Evolutionary conservation across 345 rosid species (phyloP).

Genomic region (Erysimum cheiranthoides): DNA sequence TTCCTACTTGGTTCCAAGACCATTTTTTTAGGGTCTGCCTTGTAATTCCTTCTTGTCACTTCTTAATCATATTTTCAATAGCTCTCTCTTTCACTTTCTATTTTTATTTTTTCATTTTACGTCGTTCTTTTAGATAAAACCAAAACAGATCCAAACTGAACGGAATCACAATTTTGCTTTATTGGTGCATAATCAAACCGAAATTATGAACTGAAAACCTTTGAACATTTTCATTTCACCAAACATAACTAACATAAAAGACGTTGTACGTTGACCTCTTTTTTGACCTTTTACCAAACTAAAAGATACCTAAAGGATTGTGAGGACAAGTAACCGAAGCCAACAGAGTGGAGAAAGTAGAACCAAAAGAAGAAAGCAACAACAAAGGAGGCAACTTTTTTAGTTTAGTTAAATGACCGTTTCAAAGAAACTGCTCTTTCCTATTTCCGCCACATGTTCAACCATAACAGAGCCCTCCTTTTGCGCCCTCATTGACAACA

Average conservation of each 20-base stretch:
- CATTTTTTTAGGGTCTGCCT: too few relatives aligned
- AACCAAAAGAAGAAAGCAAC: slow-evolving; percentile 2
- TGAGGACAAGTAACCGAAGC: slow-evolving; percentile 10
- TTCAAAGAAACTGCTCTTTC: slow-evolving; percentile 33
- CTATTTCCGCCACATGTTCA: slow-evolving; percentile 39
- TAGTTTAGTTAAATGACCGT: slow-evolving; percentile 40
- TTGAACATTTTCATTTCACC: not conserved
- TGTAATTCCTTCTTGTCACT: too few relatives aligned
- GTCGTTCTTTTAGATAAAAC: too few relatives aligned
- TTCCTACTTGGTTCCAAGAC: too few relatives aligned
- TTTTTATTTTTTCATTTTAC: too few relatives aligned
- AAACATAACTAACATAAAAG: not conserved
- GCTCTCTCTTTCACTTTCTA: too few relatives aligned
- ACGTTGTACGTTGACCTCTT: not conserved
- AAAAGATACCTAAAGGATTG: not conserved
- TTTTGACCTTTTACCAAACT: slow-evolving; percentile 2
- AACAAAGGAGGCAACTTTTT: slow-evolving; percentile 8
- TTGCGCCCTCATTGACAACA: slow-evolving; percentile 18
- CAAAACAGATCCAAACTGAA: too few relatives aligned
- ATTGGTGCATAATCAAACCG: too few relatives aligned
- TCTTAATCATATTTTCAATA: too few relatives aligned
- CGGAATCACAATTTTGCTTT: too few relatives aligned
- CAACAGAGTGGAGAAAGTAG: slow-evolving; percentile 9
- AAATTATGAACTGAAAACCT: too few relatives aligned
- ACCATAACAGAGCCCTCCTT: slow-evolving; percentile 27